Evolutionary conservation across 768 basidiomycete species (phyloP).

Genomic region (Podaxis sp.): DNA sequence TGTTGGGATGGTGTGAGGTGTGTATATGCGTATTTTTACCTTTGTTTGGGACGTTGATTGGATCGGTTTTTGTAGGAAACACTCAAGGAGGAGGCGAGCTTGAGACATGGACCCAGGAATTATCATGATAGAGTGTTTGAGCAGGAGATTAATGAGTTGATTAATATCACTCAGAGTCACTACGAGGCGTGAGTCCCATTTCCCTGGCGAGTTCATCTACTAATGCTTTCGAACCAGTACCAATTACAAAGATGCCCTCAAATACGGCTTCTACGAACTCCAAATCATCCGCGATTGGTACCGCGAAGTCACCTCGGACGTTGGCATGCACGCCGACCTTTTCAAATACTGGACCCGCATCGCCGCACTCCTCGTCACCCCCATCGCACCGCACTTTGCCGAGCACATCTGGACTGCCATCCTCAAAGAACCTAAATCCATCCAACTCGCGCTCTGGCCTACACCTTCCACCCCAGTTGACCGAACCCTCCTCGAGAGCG

Average conservation of each 20-base stretch:
- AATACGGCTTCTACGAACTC: slow-evolving; percentile 94
- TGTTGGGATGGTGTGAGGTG: slow-evolving; percentile 91
- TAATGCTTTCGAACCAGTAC: slow-evolving; percentile 47
- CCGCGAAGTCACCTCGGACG: slow-evolving; percentile 84
- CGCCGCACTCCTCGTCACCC: slow-evolving; percentile 78
- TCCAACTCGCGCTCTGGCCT: slow-evolving; percentile 88
- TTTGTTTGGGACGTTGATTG: background rate
- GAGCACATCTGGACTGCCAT: slow-evolving; percentile 86
- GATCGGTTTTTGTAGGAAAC: slow-evolving; percentile 58
- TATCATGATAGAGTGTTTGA: slow-evolving; percentile 92
- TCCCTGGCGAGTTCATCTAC: background rate
- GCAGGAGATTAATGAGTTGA: slow-evolving; percentile 85
- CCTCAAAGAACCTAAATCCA: slow-evolving; percentile 69
- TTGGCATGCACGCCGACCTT: slow-evolving; percentile 90
- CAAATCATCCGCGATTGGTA: slow-evolving; percentile 95
- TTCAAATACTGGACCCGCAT: slow-evolving; percentile 82
- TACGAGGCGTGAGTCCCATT: slow-evolving; percentile 72
- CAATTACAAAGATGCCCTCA: slow-evolving; percentile 94
- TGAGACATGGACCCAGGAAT: slow-evolving; percentile 73
- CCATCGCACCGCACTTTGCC: slow-evolving; percentile 91
- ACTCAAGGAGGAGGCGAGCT: slow-evolving; percentile 63
- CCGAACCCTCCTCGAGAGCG: slow-evolving; percentile 65
- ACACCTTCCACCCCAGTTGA: slow-evolving; percentile 61
- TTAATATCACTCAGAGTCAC: slow-evolving; percentile 76
- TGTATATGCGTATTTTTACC: background rate